These are phyloP conservation scores for Neocatenulostroma microsporum DNA, from an alignment of 2,329 filamentous ascomycete genomes.

Conservation along the genomic window DNA sequence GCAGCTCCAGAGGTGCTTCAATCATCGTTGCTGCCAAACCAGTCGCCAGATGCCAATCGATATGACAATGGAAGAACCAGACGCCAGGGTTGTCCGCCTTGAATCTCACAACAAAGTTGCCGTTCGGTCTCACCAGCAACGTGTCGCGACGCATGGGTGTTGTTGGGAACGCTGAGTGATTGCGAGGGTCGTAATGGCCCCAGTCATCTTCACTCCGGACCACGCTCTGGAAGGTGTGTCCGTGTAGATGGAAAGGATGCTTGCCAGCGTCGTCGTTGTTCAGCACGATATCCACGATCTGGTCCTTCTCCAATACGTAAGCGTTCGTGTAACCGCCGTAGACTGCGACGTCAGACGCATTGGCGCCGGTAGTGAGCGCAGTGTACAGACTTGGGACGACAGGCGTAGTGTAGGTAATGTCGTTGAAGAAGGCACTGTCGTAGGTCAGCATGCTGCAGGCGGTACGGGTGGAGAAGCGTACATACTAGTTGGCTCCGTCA, in stretches of 20 bases:
- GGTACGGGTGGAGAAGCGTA: constrained; percentile 3
- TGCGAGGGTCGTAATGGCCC: constrained; percentile 27
- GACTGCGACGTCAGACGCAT: constrained; percentile 35
- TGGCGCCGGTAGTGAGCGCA: constrained; percentile 54
- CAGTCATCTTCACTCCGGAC: constrained; percentile 28
- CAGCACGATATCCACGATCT: constrained; percentile 66
- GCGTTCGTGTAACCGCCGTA: constrained; percentile 48
- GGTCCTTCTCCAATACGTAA: constrained; percentile 58
- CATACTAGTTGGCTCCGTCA: constrained; percentile 59
- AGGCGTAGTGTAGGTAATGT: constrained; percentile 64
- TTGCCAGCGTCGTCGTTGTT: constrained; percentile 67
- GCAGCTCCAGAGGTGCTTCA: constrained; percentile 50
- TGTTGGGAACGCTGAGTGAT: constrained; percentile 30
- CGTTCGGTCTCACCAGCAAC: constrained; percentile 47
- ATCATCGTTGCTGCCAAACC: constrained; percentile 47
- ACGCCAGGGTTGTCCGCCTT: constrained; percentile 45
- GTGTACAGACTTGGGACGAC: constrained; percentile 78
- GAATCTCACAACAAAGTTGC: constrained; percentile 50
- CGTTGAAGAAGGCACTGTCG: constrained; percentile 51
- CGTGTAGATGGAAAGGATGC: constrained; percentile 70
- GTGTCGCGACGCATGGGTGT: constrained; percentile 47
- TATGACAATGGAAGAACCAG: constrained; percentile 46
- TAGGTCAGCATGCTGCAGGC: constrained; percentile 5
- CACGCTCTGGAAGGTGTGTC: constrained; percentile 61
- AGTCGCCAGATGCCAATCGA: constrained; percentile 46